Percentiles rank a stretch among this genome's conserved stretches.
Conservation (phyloP, 1,284 basidiomycete species). For the Termitomyces sp. region DNA sequence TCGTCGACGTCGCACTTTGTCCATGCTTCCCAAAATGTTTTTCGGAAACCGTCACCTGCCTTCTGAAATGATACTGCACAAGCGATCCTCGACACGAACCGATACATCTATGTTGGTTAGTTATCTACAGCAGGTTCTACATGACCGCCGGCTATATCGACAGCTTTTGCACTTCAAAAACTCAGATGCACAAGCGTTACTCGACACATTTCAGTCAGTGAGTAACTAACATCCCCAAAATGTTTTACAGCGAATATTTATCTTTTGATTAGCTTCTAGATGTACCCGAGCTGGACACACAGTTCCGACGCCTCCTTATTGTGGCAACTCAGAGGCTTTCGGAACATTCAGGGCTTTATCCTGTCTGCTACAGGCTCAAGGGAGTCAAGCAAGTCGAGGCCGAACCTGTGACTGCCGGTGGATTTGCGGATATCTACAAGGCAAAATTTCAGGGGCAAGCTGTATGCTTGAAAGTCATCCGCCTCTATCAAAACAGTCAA, state of each 20-base stretch:
- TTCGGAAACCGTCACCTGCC: neutral
- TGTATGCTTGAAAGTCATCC: conserved; percentile 11
- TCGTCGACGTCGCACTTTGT: no score
- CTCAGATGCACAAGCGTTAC: neutral
- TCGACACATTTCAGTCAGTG: no score
- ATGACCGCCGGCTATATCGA: neutral
- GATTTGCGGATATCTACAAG: conserved; percentile 10
- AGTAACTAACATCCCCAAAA: no score
- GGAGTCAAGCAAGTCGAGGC: neutral
- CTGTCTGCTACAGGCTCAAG: neutral
- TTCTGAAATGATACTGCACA: no score
- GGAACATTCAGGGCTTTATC: neutral
- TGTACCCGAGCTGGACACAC: neutral
- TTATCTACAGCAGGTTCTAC: neutral
- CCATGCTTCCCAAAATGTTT: no score
- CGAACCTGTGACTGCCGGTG: conserved; percentile 3
- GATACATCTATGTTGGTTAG: neutral
- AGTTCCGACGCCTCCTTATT: conserved; percentile 2
- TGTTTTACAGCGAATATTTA: no score
- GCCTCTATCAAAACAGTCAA: conserved; percentile 5
- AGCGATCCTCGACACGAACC: neutral
- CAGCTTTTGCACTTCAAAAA: neutral
- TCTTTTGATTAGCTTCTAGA: conserved; percentile 1
- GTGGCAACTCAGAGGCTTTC: conserved; percentile 1
- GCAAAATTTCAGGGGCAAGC: neutral